Conservation (phyloP, 306 rosid genomes). For the Lagenaria siceraria region DNA sequence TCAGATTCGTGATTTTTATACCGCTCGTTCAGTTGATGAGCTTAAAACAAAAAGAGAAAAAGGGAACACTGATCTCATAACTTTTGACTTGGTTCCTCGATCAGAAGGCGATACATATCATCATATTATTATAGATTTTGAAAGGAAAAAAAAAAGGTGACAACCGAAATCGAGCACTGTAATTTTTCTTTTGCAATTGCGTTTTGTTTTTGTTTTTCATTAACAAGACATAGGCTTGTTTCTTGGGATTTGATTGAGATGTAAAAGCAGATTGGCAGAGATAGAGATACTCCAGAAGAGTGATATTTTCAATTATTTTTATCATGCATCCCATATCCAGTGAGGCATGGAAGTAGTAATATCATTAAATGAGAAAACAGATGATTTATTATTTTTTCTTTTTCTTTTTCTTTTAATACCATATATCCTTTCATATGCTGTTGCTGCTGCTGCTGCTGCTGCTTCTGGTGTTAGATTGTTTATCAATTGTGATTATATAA, state of each 20-base stretch:
- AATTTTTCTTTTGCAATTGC: conserved; percentile 21
- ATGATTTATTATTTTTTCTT: conserved; percentile 15
- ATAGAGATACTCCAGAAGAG: conserved; percentile 42
- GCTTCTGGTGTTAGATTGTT: too few relatives aligned
- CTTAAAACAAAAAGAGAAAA: conserved; percentile 11
- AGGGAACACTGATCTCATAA: conserved; percentile 47
- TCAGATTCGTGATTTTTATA: conserved; percentile 62
- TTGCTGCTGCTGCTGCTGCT: background rate
- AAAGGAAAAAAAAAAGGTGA: conserved; percentile 26
- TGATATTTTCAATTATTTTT: conserved; percentile 42
- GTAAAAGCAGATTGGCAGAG: conserved; percentile 68
- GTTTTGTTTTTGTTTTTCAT: conserved; percentile 8
- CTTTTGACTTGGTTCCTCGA: conserved; percentile 62
- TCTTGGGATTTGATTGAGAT: conserved; percentile 67
- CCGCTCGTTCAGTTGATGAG: conserved; percentile 39
- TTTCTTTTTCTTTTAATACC: background rate
- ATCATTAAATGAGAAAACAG: conserved; percentile 18
- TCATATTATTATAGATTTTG: conserved; percentile 31
- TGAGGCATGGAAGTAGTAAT: conserved; percentile 30
- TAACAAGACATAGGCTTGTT: conserved; percentile 40
- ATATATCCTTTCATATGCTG: background rate
- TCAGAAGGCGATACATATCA: conserved; percentile 42
- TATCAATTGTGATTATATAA: too few relatives aligned
- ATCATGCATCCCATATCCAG: conserved; percentile 31
- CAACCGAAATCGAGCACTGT: conserved; percentile 52